Base-by-base conservation (phyloP, 2,329 filamentous ascomycete genomes). In the Bipolaris victoriae region DNA sequence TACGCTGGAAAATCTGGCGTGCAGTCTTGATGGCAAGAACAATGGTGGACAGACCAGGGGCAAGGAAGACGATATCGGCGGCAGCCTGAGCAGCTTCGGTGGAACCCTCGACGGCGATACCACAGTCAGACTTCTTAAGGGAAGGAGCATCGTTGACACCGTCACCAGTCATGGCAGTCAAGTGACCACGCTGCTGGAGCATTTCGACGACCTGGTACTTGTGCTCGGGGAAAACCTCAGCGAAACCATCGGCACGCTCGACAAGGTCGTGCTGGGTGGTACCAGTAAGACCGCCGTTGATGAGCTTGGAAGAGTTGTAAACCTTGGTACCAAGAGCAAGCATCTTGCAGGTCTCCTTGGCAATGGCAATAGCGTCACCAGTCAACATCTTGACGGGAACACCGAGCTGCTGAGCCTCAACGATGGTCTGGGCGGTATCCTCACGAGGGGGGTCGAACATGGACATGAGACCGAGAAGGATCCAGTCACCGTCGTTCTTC, bases 301-400 rank as follows among this genome's bases (percentile, higher is more conserved):
- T 90, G 65, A 92, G 84, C 79, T 88, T 88, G 74, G 89, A 86
- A 58, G 89, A 91, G 82, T 91, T 90, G 83, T 91, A 91, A 65
- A 92, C 89, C 83, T 91, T 91, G 75, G 89, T 91, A 68, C 88
- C 88, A 58, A 91, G 86, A 65, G 88, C 88, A 75, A 91, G 83
- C 87, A 91, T 91, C 82, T 90, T 90, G 85, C 89, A 91, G 66
- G 89, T 91, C 80, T 91, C 89, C 82, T 91, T 91, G 58, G 89
- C 89, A 65, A 91, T 91, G 69, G 89, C 88, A 68, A 91, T 89
- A 64, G 89, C 89, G 74, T 91, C 89, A 84, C 89, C 89, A 80
- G 89, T 91, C 77, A 91, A 81, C 89, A 91, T 91, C 86, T 91
- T 91, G 67, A 91, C 89, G 64, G 85, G 86, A 33, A 91, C 88